Percentiles rank a stretch among this genome's conserved stretches.
phyloP scores from a whole-genome alignment of 116 monocot genomes.

The Papilionanthe hybrid region DNA sequence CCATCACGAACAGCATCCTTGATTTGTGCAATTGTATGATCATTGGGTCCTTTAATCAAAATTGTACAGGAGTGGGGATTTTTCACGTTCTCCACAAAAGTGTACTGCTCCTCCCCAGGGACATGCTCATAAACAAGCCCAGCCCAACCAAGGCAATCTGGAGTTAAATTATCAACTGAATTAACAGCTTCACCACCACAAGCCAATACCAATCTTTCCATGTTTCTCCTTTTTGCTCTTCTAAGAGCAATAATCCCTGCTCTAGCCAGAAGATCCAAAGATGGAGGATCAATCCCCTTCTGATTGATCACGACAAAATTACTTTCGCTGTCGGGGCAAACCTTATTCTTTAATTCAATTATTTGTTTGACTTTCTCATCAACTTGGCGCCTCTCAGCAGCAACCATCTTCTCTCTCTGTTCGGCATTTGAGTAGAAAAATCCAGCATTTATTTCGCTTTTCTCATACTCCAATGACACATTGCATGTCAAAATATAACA shows the following conservation, averaged over 20 bases:
- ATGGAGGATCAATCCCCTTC: constrained; percentile 99
- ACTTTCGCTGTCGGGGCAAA: constrained; percentile 71
- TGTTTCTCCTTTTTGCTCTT: constrained; percentile 98
- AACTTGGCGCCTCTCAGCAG: constrained; percentile 93
- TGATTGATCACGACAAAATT: constrained; percentile 98
- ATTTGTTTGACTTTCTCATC: constrained; percentile 85
- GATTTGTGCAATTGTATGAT: constrained; percentile 99
- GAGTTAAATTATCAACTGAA: constrained; percentile 87
- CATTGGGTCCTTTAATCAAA: constrained; percentile 97
- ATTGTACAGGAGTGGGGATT: constrained; percentile 95
- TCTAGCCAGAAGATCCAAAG: constrained; percentile 86
- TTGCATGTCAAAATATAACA: constrained; percentile 95
- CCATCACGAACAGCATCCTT: constrained; percentile 99
- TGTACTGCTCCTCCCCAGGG: constrained; percentile 96
- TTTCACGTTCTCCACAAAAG: constrained; percentile 95
- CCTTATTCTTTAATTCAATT: constrained; percentile 94
- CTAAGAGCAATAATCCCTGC: constrained; percentile 94
- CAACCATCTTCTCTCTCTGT: constrained; percentile 96
- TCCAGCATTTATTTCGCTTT: constrained; percentile 99
- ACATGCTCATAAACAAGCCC: constrained; percentile 98
- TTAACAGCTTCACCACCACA: constrained; percentile 99
- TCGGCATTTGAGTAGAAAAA: constrained; percentile 99
- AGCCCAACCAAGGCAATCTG: constrained; percentile 94
- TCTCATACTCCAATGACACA: constrained; percentile 96
- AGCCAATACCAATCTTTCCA: constrained; percentile 92